phyloP scores from a whole-genome alignment of 202 grass and related monocot species.

The Bolboschoenoplectus hybrid region DNA sequence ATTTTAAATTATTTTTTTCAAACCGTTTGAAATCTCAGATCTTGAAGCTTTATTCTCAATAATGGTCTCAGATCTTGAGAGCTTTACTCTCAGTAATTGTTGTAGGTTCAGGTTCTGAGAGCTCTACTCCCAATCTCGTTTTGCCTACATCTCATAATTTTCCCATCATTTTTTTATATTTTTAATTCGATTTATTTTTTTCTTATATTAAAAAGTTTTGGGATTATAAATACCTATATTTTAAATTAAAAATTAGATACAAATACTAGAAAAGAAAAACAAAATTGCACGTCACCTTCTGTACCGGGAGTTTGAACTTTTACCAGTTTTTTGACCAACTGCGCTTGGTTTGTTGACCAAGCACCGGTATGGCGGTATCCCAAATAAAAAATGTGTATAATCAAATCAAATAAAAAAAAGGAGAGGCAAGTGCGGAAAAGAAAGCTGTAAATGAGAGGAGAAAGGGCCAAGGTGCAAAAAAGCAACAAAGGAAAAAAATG shows the following conservation, averaged over 20 bases:
- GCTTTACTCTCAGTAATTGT: too few relatives aligned
- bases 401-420: not conserved
- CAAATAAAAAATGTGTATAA: not conserved
- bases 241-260: not conserved
- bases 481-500: constrained; percentile 9
- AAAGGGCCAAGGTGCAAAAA: constrained; percentile 15
- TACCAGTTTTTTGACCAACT: not conserved
- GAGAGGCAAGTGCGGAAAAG: not conserved
- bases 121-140: too few relatives aligned
- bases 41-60: too few relatives aligned
- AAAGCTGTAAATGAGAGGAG: not conserved
- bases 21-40: too few relatives aligned
- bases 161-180: too few relatives aligned
- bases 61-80: too few relatives aligned
- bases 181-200: too few relatives aligned
- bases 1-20: too few relatives aligned
- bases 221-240: not conserved
- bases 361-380: not conserved
- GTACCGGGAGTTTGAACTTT: not conserved
- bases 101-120: too few relatives aligned
- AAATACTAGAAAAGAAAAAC: not conserved
- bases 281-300: not conserved
- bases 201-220: too few relatives aligned
- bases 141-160: too few relatives aligned
- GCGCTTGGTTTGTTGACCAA: not conserved